Conservation (phyloP, 2,329 filamentous ascomycete species). For the Aspergillus quadrilineatus region DNA sequence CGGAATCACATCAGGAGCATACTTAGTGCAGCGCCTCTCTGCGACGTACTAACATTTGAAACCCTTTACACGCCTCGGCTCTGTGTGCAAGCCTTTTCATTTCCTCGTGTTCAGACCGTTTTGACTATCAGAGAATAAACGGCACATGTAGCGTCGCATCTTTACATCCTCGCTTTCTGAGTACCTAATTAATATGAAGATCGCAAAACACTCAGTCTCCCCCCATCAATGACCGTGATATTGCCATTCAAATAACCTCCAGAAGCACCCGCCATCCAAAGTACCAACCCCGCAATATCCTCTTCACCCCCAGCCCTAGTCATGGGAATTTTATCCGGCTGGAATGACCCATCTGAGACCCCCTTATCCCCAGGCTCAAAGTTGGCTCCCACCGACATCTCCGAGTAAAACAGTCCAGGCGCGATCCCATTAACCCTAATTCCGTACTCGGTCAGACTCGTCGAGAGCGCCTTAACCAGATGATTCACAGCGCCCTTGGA, state of each 20-base stretch:
- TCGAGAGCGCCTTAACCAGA: conserved; percentile 52
- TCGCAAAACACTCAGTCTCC: conserved; percentile 57
- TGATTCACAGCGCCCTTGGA: conserved; percentile 51
- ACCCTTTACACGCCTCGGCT: background rate
- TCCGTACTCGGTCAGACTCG: conserved; percentile 37
- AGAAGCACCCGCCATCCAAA: conserved; percentile 65
- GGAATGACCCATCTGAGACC: conserved; percentile 40
- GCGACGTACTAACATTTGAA: conserved; percentile 60
- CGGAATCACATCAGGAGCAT: conserved; percentile 75
- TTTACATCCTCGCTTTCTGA: background rate
- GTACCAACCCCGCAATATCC: conserved; percentile 64
- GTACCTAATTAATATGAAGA: conserved; percentile 48
- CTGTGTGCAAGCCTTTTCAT: background rate
- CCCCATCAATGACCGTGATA: conserved; percentile 63
- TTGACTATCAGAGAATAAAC: background rate
- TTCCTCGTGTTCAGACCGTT: background rate
- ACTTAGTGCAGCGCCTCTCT: conserved; percentile 72
- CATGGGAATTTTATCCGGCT: conserved; percentile 54
- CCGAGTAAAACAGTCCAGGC: conserved; percentile 58
- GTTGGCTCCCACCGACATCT: conserved; percentile 55
- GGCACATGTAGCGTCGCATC: background rate
- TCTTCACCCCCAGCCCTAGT: conserved; percentile 59
- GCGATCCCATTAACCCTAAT: conserved; percentile 54
- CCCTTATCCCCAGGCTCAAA: conserved; percentile 43
- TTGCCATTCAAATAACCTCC: conserved; percentile 67